These are phyloP conservation scores for Prinsepia uniflora DNA, from an alignment of 306 rosid genomes.

Conservation along the genomic window DNA sequence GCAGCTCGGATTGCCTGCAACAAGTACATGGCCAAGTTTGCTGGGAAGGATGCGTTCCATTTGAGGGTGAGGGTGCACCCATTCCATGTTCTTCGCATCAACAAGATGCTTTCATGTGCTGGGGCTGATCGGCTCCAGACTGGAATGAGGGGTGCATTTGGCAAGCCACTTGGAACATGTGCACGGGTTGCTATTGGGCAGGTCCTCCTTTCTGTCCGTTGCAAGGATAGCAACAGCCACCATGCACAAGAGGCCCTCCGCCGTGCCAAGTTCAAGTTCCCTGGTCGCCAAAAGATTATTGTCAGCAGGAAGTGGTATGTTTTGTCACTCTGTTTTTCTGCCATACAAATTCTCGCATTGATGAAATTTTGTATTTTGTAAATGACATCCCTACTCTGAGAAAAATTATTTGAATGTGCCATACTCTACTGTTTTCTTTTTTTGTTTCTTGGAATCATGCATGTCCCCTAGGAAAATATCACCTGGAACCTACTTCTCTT, in stretches of 20 bases:
- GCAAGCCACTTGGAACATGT: constrained; percentile 73
- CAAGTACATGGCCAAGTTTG: constrained; percentile 69
- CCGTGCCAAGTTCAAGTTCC: constrained; percentile 80
- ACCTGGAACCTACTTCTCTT: background rate
- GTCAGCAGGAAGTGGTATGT: constrained; percentile 78
- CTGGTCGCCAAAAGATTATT: constrained; percentile 77
- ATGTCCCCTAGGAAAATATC: background rate
- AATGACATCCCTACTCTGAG: background rate
- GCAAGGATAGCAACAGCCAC: constrained; percentile 63
- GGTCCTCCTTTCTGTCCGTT: constrained; percentile 72
- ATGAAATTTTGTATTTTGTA: background rate
- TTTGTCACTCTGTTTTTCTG: background rate
- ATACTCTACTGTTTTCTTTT: background rate
- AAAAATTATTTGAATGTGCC: background rate
- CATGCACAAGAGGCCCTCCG: constrained; percentile 91
- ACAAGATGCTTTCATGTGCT: constrained; percentile 96
- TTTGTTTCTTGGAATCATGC: background rate
- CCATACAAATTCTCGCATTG: background rate
- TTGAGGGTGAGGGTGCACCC: constrained; percentile 83
- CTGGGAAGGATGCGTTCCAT: constrained; percentile 82
- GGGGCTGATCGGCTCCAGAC: constrained; percentile 93
- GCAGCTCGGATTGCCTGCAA: constrained; percentile 85
- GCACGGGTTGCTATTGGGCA: constrained; percentile 82
- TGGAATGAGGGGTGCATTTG: constrained; percentile 92
- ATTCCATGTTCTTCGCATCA: constrained; percentile 77